Conservation (phyloP, 2,329 filamentous ascomycete genomes). For the Pestalotiopsis sp. region DNA sequence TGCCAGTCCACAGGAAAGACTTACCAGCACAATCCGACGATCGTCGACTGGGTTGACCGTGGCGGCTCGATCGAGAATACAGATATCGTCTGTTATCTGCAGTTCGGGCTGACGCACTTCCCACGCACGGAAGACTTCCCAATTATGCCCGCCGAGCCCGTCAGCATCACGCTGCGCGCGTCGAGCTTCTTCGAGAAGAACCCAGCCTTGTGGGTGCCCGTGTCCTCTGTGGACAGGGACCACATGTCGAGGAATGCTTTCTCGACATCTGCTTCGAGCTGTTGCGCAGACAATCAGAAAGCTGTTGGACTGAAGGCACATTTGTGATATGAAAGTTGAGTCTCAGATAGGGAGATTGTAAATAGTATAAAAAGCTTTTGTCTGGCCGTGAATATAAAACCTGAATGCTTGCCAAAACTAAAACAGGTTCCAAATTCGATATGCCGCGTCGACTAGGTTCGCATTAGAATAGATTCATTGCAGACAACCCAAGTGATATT, state of each 20-base stretch:
- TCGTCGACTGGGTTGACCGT: constrained; percentile 40
- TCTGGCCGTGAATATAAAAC: no score
- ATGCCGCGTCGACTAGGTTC: neutral
- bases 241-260: neutral
- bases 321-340: neutral
- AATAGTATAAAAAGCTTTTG: neutral
- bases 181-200: constrained; percentile 16
- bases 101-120: constrained; percentile 51
- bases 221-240: neutral
- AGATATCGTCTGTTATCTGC: constrained; percentile 56
- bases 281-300: neutral
- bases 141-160: constrained; percentile 16
- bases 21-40: constrained; percentile 40
- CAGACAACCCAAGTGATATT: neutral
- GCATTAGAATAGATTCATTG: neutral
- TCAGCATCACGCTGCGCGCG: constrained; percentile 13
- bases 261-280: neutral
- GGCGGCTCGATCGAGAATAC: constrained; percentile 54
- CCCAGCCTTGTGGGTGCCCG: constrained; percentile 39
- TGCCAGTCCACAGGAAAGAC: constrained; percentile 51
- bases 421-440: neutral
- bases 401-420: neutral
- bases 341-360: neutral
- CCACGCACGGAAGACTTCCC: constrained; percentile 56
- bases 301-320: neutral